A percentile compares a stretch with the other conserved stretches of the same genome.
Conservation (phyloP, 768 basidiomycete species). For the Imleria badia region DNA sequence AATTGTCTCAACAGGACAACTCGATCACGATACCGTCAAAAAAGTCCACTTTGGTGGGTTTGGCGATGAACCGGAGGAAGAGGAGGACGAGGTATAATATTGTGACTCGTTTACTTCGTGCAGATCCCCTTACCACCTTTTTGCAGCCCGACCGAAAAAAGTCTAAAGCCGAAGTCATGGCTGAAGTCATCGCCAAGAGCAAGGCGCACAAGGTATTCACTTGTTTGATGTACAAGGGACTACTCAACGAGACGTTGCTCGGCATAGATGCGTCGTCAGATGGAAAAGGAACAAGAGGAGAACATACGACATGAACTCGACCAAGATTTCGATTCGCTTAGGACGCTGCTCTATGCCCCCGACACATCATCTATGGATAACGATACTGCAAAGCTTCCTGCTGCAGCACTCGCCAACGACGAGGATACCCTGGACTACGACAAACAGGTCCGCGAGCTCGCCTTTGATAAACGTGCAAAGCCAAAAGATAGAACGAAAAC, state of each 20-base stretch:
- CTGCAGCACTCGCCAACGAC: background rate
- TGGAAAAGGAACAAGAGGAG: constrained; percentile 83
- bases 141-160: constrained; percentile 79
- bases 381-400: constrained; percentile 21
- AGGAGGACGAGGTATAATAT: constrained; percentile 47
- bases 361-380: constrained; percentile 46
- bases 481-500: constrained; percentile 96
- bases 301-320: constrained; percentile 87
- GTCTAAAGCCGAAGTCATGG: constrained; percentile 95
- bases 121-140: background rate
- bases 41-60: constrained; percentile 87
- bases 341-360: constrained; percentile 64
- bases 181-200: constrained; percentile 95
- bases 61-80: constrained; percentile 60
- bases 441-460: constrained; percentile 86
- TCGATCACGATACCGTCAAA: constrained; percentile 65
- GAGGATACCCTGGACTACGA: constrained; percentile 72
- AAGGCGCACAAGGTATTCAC: constrained; percentile 84
- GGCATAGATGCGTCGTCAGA: constrained; percentile 79
- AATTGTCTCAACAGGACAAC: constrained; percentile 48
- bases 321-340: constrained; percentile 79
- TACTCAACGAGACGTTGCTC: background rate
- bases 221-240: background rate
- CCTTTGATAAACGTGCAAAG: constrained; percentile 90
- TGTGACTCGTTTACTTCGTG: background rate